These are phyloP conservation scores for Kuraishia hungarica DNA, from an alignment of 805 yeast species.

Conservation along the genomic window DNA sequence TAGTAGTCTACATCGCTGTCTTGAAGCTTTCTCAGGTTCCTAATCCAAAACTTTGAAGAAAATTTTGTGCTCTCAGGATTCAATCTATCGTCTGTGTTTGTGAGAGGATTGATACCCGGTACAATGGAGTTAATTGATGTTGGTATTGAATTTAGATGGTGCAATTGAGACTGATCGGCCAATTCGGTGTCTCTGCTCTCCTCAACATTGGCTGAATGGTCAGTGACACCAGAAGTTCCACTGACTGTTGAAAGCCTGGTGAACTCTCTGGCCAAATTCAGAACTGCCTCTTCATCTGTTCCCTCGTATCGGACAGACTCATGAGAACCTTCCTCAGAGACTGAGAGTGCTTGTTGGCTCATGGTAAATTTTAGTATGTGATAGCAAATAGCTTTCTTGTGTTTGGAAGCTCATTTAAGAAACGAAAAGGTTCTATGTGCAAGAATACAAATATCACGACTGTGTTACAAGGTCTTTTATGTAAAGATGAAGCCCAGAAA, in stretches of 20 bases:
- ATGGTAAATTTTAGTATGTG: not conserved
- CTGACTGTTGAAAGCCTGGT: not conserved
- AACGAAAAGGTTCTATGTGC: too few species aligned
- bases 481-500: too few species aligned
- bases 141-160: not conserved
- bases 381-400: too few species aligned
- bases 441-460: too few species aligned
- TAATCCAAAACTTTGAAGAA: constrained; percentile 54
- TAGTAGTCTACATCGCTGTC: constrained; percentile 53
- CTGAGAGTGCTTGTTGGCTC: not conserved
- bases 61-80: constrained; percentile 54
- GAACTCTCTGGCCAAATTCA: not conserved
- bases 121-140: not conserved
- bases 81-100: constrained; percentile 30
- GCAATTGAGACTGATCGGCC: not conserved
- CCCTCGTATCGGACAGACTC: not conserved
- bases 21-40: constrained; percentile 42
- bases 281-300: not conserved
- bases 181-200: not conserved
- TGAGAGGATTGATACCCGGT: not conserved
- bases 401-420: too few species aligned
- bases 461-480: too few species aligned
- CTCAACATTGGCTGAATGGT: not conserved
- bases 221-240: not conserved
- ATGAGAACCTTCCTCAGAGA: not conserved